Evolutionary conservation across 2,329 filamentous ascomycete genomes (phyloP).

Genomic region (Botrytis fabae): DNA sequence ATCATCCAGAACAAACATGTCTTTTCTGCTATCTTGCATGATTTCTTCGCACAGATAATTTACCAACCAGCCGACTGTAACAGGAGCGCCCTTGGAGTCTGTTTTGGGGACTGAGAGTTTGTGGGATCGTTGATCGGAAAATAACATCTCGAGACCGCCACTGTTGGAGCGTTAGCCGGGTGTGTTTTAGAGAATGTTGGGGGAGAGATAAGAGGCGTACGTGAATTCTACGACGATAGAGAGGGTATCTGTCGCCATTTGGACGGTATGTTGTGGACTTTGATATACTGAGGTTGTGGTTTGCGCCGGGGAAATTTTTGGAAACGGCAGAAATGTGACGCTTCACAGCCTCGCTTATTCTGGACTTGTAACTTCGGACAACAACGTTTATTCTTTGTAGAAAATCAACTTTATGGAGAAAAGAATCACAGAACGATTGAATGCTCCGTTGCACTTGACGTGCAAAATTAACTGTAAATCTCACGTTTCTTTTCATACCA

Average conservation of each 20-base stretch:
- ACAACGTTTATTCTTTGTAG: background rate
- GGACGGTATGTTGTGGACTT: background rate
- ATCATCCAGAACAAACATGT: conserved; percentile 84
- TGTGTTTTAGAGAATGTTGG: background rate
- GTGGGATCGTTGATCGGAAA: conserved; percentile 77
- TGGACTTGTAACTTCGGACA: background rate
- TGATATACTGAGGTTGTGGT: conserved; percentile 1
- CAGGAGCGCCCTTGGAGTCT: conserved; percentile 58
- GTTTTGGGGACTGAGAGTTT: conserved; percentile 65
- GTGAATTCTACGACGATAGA: conserved; percentile 71
- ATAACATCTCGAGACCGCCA: conserved; percentile 92
- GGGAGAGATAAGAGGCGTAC: conserved; percentile 29
- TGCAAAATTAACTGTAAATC: background rate
- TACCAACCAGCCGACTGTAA: conserved; percentile 76
- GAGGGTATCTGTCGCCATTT: conserved; percentile 44
- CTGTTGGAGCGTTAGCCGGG: conserved; percentile 47
- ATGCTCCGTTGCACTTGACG: background rate
- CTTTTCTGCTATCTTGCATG: conserved; percentile 83
- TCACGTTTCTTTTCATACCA: background rate
- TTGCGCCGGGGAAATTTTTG: background rate
- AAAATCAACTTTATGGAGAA: background rate
- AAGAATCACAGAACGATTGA: background rate
- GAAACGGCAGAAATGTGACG: background rate
- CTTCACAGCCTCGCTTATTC: conserved; percentile 18
- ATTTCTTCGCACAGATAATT: conserved; percentile 74